These are phyloP conservation scores for Apiotrichum gamsii DNA, from an alignment of 1,284 basidiomycete species.

Conservation along the genomic window DNA sequence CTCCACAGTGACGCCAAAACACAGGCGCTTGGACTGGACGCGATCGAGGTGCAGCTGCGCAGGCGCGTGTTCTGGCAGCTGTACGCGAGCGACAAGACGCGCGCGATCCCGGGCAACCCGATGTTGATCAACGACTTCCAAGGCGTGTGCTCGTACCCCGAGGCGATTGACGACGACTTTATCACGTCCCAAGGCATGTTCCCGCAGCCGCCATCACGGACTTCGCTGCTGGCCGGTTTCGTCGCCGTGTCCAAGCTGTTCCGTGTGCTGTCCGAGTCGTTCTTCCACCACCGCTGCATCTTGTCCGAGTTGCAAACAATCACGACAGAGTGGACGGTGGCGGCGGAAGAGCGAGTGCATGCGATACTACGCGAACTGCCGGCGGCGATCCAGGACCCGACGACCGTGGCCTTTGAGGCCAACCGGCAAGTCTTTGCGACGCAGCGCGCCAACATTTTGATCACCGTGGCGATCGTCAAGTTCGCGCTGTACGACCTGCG, in stretches of 20 bases:
- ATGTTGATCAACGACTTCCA: conserved; percentile 48
- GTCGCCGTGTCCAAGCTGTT: conserved; percentile 41
- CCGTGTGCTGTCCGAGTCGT: conserved; percentile 42
- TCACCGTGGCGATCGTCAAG: conserved; percentile 44
- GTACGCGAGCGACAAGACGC: conserved; percentile 45
- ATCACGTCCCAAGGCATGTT: conserved; percentile 47
- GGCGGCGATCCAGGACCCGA: conserved; percentile 29
- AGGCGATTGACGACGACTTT: conserved; percentile 44
- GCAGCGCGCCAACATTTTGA: conserved; percentile 43
- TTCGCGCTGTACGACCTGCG: conserved; percentile 45
- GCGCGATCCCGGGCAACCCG: conserved; percentile 42
- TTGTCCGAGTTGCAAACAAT: conserved; percentile 21
- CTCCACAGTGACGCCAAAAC: conserved; percentile 42
- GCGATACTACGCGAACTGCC: conserved; percentile 33
- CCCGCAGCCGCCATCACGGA: conserved; percentile 34
- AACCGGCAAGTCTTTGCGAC: conserved; percentile 38
- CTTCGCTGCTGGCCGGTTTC: conserved; percentile 44
- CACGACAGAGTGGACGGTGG: conserved; percentile 21
- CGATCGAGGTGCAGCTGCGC: conserved; percentile 41
- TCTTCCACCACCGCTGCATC: conserved; percentile 43
- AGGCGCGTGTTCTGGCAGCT: conserved; percentile 45
- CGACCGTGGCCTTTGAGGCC: conserved; percentile 15
- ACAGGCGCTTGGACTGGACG: conserved; percentile 33
- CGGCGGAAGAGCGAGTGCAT: conserved; percentile 37
- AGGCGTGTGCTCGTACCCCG: conserved; percentile 41